A percentile compares a stretch with the other conserved stretches of the same genome.
Evolutionary conservation across 2,329 filamentous ascomycete species (phyloP).

Genomic region (Albophoma yamanashiensis): DNA sequence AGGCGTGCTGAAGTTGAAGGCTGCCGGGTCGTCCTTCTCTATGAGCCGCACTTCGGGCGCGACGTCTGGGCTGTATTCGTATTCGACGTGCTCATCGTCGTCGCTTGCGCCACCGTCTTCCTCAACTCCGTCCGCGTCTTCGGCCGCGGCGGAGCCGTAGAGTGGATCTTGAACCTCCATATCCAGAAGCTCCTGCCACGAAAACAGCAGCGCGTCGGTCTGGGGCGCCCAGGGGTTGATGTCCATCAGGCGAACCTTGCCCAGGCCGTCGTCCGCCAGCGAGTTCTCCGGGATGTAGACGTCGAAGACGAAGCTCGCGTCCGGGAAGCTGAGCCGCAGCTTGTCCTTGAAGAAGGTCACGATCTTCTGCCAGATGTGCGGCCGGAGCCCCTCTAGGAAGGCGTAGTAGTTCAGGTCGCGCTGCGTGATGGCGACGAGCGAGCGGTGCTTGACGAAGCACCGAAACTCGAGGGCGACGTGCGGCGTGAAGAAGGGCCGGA

Average conservation of each 20-base stretch:
- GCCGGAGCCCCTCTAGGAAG: conserved; percentile 58
- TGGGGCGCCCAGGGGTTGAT: conserved; percentile 89
- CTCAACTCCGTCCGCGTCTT: conserved; percentile 17
- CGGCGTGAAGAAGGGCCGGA: conserved; percentile 79
- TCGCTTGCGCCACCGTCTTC: conserved; percentile 28
- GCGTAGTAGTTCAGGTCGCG: conserved; percentile 84
- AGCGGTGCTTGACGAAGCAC: conserved; percentile 80
- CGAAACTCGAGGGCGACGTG: conserved; percentile 91
- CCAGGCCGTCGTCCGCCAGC: conserved; percentile 46
- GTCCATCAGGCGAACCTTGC: conserved; percentile 77
- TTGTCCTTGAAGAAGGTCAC: conserved; percentile 66
- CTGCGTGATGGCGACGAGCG: conserved; percentile 75
- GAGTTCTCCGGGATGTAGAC: conserved; percentile 72
- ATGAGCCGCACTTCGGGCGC: conserved; percentile 75
- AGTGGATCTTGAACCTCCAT: conserved; percentile 52
- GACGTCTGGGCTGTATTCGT: conserved; percentile 45
- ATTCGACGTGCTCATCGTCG: conserved; percentile 25
- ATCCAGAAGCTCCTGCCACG: conserved; percentile 76
- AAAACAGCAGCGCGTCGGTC: conserved; percentile 83
- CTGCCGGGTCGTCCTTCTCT: conserved; percentile 74
- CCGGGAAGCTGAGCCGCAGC: conserved; percentile 68
- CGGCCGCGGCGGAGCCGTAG: conserved; percentile 30
- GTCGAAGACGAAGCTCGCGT: conserved; percentile 79
- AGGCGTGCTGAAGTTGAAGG: conserved; percentile 73
- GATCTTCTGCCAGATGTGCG: conserved; percentile 57